These are phyloP conservation scores for Posidonia oceanica DNA, from an alignment of 116 monocot species.

Conservation along the genomic window DNA sequence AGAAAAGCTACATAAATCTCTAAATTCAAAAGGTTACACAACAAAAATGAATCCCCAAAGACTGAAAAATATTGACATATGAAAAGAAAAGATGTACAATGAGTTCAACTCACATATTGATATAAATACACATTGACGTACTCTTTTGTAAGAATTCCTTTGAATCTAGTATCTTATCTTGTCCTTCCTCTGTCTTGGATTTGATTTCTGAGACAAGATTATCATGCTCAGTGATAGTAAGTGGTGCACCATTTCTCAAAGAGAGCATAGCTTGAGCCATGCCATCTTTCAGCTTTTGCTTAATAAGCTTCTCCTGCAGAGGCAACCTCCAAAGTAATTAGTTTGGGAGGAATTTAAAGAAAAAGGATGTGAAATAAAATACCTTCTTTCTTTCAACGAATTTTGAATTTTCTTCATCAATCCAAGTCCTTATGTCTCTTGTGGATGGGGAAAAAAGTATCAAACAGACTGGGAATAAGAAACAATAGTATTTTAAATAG, in stretches of 20 bases:
- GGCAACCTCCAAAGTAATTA: neutral
- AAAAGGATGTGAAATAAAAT: neutral
- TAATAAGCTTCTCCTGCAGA: slow-evolving; percentile 43
- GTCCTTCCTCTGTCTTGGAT: slow-evolving; percentile 33
- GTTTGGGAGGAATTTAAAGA: no score
- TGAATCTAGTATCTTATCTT: slow-evolving; percentile 33
- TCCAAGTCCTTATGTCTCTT: slow-evolving; percentile 50
- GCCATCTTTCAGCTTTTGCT: slow-evolving; percentile 53
- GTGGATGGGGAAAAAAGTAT: neutral
- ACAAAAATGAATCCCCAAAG: no score
- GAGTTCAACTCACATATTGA: no score
- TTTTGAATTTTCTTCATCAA: slow-evolving; percentile 37
- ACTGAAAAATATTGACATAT: no score
- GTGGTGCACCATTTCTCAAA: slow-evolving; percentile 7
- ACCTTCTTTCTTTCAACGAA: slow-evolving; percentile 41
- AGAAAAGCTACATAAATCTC: no score
- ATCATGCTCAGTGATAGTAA: slow-evolving; percentile 27
- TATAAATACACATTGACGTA: slow-evolving; percentile 9
- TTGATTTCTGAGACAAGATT: slow-evolving; percentile 34
- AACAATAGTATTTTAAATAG: neutral
- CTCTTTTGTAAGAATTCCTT: slow-evolving; percentile 27
- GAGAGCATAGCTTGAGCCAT: slow-evolving; percentile 39
- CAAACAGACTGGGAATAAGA: neutral
- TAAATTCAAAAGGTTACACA: no score
- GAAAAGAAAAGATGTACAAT: no score